Conservation (phyloP, 2,329 filamentous ascomycete species). For the Monosporascus sp. region DNA sequence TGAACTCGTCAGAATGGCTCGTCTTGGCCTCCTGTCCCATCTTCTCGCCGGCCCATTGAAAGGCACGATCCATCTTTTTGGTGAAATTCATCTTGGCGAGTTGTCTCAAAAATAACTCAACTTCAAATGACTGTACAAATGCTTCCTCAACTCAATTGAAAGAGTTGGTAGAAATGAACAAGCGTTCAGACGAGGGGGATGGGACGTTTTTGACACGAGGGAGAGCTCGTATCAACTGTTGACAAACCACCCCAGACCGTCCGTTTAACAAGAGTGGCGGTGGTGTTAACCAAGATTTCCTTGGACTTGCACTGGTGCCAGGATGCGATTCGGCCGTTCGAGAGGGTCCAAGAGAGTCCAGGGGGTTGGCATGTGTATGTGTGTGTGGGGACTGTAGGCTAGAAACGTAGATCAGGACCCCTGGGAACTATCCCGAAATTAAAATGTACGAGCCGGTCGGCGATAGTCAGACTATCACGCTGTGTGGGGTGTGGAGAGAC, state of each 20-base stretch:
- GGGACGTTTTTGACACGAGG: background rate
- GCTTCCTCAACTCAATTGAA: background rate
- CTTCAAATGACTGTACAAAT: conserved; percentile 3
- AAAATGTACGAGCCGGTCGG: background rate
- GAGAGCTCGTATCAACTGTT: background rate
- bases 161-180: background rate
- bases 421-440: background rate
- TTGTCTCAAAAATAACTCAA: conserved; percentile 3
- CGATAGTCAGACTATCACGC: background rate
- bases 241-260: background rate
- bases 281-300: conserved; percentile 1
- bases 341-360: conserved; percentile 6
- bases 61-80: conserved; percentile 92
- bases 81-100: conserved; percentile 46
- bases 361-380: background rate
- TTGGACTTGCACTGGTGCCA: background rate
- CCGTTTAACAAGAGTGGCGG: conserved; percentile 4
- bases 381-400: conserved; percentile 1
- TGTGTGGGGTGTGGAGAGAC: conserved; percentile 1
- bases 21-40: conserved; percentile 92
- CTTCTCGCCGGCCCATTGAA: conserved; percentile 96
- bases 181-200: conserved; percentile 1
- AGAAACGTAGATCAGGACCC: conserved; percentile 9
- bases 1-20: conserved; percentile 84
- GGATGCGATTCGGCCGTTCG: background rate